These are phyloP conservation scores for Pleurotus platypus DNA, from an alignment of 768 basidiomycete species.

Conservation along the genomic window DNA sequence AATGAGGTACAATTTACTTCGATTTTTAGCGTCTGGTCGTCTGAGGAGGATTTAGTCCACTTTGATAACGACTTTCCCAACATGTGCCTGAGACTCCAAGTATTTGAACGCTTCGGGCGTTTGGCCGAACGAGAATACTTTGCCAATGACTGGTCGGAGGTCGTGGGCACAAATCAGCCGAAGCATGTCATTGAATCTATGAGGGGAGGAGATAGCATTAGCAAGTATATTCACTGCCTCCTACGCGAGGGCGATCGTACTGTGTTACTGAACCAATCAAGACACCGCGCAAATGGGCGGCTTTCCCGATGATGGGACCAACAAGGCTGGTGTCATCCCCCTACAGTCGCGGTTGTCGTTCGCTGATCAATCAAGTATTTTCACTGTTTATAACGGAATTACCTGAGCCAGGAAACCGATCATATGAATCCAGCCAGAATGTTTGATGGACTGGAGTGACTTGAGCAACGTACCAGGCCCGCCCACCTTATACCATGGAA, in stretches of 20 bases:
- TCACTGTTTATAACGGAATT: slow-evolving; percentile 4
- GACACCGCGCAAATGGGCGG: slow-evolving; percentile 45
- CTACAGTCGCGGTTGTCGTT: slow-evolving; percentile 12
- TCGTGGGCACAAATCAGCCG: slow-evolving; percentile 38
- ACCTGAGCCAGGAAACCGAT: slow-evolving; percentile 51
- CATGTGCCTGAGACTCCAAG: slow-evolving; percentile 50
- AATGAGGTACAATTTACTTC: too few relatives aligned
- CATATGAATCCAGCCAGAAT: slow-evolving; percentile 41
- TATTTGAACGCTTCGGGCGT: slow-evolving; percentile 48
- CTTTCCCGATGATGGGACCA: slow-evolving; percentile 30
- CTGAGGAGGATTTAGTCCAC: slow-evolving; percentile 17
- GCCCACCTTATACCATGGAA: slow-evolving; percentile 42
- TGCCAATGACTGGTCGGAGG: slow-evolving; percentile 51
- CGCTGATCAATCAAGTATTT: not conserved
- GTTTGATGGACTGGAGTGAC: slow-evolving; percentile 33
- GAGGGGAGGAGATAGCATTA: not conserved
- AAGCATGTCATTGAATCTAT: slow-evolving; percentile 52
- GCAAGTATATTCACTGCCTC: not conserved
- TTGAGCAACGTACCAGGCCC: slow-evolving; percentile 48
- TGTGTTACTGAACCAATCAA: slow-evolving; percentile 55
- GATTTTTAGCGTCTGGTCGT: too few relatives aligned
- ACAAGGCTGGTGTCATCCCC: slow-evolving; percentile 26
- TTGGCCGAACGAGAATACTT: slow-evolving; percentile 55
- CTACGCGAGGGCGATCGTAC: slow-evolving; percentile 21
- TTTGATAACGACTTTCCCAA: slow-evolving; percentile 62